Percentiles rank a stretch among this genome's conserved stretches.
These are phyloP conservation scores for Nemania bipapillata DNA, from an alignment of 2,329 filamentous ascomycete genomes.

Conservation along the genomic window DNA sequence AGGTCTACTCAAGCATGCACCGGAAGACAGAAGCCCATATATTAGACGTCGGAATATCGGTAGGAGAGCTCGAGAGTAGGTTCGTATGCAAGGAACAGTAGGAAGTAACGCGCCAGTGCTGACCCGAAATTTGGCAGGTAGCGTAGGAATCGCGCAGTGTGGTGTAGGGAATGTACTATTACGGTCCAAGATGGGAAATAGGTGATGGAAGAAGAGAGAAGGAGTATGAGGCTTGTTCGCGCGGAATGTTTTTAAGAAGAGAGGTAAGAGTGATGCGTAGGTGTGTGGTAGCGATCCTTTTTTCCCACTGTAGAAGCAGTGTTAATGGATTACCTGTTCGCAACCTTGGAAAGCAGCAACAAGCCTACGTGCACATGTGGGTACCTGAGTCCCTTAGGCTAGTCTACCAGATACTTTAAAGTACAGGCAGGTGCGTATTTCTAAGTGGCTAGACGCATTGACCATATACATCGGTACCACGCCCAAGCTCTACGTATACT, in stretches of 20 bases:
- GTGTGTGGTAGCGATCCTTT: conserved; percentile 41
- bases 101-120: conserved; percentile 41
- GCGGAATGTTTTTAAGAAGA: conserved; percentile 35
- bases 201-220: conserved; percentile 30
- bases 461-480: not conserved
- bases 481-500: too few relatives aligned
- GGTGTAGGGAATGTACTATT: conserved; percentile 37
- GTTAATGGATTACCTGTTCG: conserved; percentile 50
- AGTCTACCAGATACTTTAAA: too few relatives aligned
- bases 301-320: conserved; percentile 41
- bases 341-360: conserved; percentile 41
- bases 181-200: conserved; percentile 34
- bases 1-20: conserved; percentile 26
- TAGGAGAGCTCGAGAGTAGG: conserved; percentile 40
- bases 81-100: conserved; percentile 31
- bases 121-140: conserved; percentile 24
- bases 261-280: conserved; percentile 29
- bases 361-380: conserved; percentile 1
- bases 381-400: too few relatives aligned
- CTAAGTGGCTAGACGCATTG: too few relatives aligned
- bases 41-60: conserved; percentile 40
- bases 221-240: conserved; percentile 32
- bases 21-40: conserved; percentile 38
- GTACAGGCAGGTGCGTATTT: too few relatives aligned
- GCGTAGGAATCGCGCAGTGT: conserved; percentile 21